A percentile compares a stretch with the other conserved stretches of the same genome.
These are phyloP conservation scores for Blastobotrys serpentis DNA, from an alignment of 1,139 yeast species.

Conservation along the genomic window DNA sequence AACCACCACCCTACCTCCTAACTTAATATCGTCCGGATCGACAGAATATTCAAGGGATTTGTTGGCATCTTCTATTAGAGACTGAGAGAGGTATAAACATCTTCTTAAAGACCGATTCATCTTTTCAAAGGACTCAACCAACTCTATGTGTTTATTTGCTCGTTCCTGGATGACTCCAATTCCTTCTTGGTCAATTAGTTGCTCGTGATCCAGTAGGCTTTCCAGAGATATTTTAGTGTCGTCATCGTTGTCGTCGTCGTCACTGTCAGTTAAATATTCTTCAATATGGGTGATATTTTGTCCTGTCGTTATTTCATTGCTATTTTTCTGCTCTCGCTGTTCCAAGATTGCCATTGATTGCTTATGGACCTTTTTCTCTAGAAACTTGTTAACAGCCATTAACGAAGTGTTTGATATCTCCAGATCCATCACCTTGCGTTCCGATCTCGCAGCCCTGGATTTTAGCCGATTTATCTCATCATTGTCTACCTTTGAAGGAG, in stretches of 20 bases:
- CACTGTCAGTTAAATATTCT: constrained; percentile 16
- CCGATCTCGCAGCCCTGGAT: constrained; percentile 25
- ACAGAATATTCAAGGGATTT: constrained; percentile 26
- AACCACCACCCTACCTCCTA: constrained; percentile 21
- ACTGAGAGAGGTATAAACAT: constrained; percentile 27
- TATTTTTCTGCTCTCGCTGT: not conserved
- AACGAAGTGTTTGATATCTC: constrained; percentile 35
- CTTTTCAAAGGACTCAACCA: constrained; percentile 27
- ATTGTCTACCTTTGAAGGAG: not conserved
- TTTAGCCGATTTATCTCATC: constrained; percentile 6
- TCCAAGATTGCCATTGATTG: not conserved
- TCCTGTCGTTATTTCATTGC: not conserved
- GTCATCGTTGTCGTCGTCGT: constrained; percentile 14
- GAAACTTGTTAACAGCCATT: constrained; percentile 31
- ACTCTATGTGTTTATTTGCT: constrained; percentile 27
- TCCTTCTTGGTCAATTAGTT: constrained; percentile 10
- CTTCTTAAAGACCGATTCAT: constrained; percentile 25
- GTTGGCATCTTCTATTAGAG: constrained; percentile 26
- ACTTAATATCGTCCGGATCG: constrained; percentile 25
- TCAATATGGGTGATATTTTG: not conserved
- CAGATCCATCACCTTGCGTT: constrained; percentile 33
- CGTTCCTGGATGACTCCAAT: constrained; percentile 24
- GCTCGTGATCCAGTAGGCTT: constrained; percentile 10
- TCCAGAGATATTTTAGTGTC: constrained; percentile 3
- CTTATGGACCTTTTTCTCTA: constrained; percentile 28